These are phyloP conservation scores for Venturia effusa DNA, from an alignment of 2,329 filamentous ascomycete species.

Conservation along the genomic window DNA sequence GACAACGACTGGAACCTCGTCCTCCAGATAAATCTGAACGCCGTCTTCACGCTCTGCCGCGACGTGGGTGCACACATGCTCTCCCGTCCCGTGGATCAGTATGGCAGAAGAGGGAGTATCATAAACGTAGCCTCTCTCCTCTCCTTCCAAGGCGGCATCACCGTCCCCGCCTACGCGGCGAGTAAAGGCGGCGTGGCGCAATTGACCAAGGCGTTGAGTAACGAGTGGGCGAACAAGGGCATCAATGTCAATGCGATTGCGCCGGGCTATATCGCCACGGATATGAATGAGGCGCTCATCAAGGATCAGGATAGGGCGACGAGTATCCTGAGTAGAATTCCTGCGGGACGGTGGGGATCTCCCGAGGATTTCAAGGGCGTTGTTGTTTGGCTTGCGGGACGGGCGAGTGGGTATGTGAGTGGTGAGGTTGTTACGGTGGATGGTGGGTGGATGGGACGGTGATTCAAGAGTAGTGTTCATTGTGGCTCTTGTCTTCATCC, in stretches of 20 bases:
- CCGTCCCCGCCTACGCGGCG: constrained; percentile 78
- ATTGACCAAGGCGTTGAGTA: constrained; percentile 73
- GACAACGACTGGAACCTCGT: constrained; percentile 70
- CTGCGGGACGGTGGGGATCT: constrained; percentile 70
- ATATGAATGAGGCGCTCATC: constrained; percentile 82
- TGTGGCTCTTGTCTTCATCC: background rate
- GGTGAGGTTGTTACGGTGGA: constrained; percentile 78
- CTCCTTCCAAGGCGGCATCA: constrained; percentile 77
- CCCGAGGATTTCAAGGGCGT: constrained; percentile 84
- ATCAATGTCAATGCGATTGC: constrained; percentile 82
- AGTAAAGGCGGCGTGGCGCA: constrained; percentile 78
- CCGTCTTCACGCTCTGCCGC: constrained; percentile 67
- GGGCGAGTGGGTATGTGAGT: constrained; percentile 68
- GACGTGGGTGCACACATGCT: constrained; percentile 76
- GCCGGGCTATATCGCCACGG: constrained; percentile 84
- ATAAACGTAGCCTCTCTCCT: constrained; percentile 79
- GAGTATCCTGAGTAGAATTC: constrained; percentile 71
- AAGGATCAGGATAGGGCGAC: constrained; percentile 57
- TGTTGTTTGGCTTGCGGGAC: constrained; percentile 65
- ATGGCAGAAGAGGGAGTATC: constrained; percentile 55
- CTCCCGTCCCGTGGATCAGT: constrained; percentile 34
- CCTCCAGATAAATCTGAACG: constrained; percentile 75
- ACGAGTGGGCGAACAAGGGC: constrained; percentile 74
- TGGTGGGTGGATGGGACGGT: constrained; percentile 88
- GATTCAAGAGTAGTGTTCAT: background rate